Evolutionary conservation across 2,329 filamentous ascomycete genomes (phyloP).

Genomic region (Trichophyton rubrum): DNA sequence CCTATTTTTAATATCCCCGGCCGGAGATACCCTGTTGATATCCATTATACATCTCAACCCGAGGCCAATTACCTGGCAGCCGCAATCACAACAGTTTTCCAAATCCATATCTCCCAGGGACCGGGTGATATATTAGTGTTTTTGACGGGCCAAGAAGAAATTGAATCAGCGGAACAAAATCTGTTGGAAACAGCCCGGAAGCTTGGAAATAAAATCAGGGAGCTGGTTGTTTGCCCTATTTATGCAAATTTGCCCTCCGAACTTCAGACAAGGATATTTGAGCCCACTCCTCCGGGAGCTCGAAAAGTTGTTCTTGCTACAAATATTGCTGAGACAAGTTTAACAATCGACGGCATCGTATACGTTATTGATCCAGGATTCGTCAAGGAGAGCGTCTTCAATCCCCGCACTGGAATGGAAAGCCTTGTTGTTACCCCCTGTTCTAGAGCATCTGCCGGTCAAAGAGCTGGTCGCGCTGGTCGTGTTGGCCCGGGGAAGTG

Average conservation of each 20-base stretch:
- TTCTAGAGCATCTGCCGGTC: constrained; percentile 82
- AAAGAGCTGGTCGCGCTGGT: constrained; percentile 82
- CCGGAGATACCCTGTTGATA: constrained; percentile 75
- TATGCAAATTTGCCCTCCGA: constrained; percentile 90
- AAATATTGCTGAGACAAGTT: constrained; percentile 90
- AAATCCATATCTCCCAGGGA: constrained; percentile 80
- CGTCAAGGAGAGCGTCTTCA: constrained; percentile 90
- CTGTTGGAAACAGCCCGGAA: constrained; percentile 78
- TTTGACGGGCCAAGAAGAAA: constrained; percentile 90
- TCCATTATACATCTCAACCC: constrained; percentile 78
- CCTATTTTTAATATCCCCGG: constrained; percentile 94
- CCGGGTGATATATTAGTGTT: constrained; percentile 89
- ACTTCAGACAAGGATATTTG: constrained; percentile 84
- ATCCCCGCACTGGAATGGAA: constrained; percentile 83
- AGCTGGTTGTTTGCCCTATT: constrained; percentile 83
- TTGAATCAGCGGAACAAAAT: constrained; percentile 73
- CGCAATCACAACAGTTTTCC: constrained; percentile 84
- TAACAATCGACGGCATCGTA: constrained; percentile 92
- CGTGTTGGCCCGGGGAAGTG: constrained; percentile 87
- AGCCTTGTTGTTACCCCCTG: constrained; percentile 83
- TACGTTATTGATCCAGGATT: constrained; percentile 95
- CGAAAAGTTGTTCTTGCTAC: constrained; percentile 89
- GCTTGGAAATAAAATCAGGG: constrained; percentile 68
- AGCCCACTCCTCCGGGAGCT: constrained; percentile 71
- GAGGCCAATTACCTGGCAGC: constrained; percentile 90